Base-by-base conservation (phyloP, 2,329 filamentous ascomycete species). In the Dendrostoma leiphaemia region DNA sequence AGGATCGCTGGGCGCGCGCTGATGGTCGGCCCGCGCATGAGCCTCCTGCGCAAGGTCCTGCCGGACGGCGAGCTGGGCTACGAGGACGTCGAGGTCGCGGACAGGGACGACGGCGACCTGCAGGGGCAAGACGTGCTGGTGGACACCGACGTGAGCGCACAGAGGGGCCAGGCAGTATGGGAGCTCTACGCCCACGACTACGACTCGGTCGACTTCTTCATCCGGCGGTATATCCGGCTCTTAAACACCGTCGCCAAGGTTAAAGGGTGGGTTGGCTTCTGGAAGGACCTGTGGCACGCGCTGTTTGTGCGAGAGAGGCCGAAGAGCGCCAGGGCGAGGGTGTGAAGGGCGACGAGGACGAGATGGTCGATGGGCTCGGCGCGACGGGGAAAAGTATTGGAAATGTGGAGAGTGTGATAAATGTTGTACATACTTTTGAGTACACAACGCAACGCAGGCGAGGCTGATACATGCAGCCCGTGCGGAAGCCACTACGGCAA, bases 181-280 rank as follows among this genome's bases (percentile, higher is more conserved):
- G 85, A 89, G 64, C 71, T 78, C 41, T 84, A 83, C 64, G 82
- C 76, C 0, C 72, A 84, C 59, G 83, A 86, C 61, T 83, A 78
- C 61, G 72, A 77, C 54, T 73, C 80, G 56, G 72, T 74, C 15
- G 85, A 88, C 62, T 65, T 73, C 2, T 87, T 86, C 62, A 73
- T 75, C 23, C 70, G 74, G 54, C 75, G 80, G 35, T 74, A 83
- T 51, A 66, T 88, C 2, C 68, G 69, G 37, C 59, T 85, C 55
- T 44, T 88, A 59, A 84, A 86, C 62, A 63, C 72, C 28, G 62
- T 80, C 32, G 74, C 78, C 57, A 63, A 61, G 29, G 63, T 74
- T 10, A 74, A 75, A 59, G 82, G 83, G 0, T 87, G 81, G 82
- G 57, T 67, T 31, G 82, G 79, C 2, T 77, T 77, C 67, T 62